Base-by-base conservation (phyloP, 805 yeast species). In the Candida sphagnicola region DNA sequence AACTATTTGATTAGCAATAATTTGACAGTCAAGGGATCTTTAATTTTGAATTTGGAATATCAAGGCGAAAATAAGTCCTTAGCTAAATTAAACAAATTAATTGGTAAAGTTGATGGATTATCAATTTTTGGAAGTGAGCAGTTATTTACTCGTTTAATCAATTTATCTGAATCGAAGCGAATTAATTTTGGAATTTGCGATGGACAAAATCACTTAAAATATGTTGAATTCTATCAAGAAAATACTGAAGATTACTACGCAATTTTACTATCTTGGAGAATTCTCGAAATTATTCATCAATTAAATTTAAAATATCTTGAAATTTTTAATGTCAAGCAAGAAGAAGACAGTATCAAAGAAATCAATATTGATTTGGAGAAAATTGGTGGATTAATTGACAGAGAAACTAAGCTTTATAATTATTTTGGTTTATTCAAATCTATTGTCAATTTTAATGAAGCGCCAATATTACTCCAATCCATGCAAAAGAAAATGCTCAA, bases 251-350 rank as follows among this genome's bases (percentile, higher is more conserved):
- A 59, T 38, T 48, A 56, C 23, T 67, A 57, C 41, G 56, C 48
- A 1, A 40, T 61, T 3, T 28, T 67, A 2, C 48, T 54, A n/a
- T 46, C 53, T 26, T 67, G 71, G 71, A 58, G 72, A 47, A 35
- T 66, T 4, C 43, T 65, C 38, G 70, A 60, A 29, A 49, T 67
- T 11, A 44, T 59, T 12, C 56, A 63, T 40, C 58, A 60, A 41
- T 49, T 67, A 37, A 64, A 56, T 37, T 38, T 57, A 16, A 46
- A 42, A n/a, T 64, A 57, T 37, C 52, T 66, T 42, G 49, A 49
- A 5, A 38, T 38, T 33, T 41, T 48, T 17, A 26, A 42, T 17
- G 13, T 34, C 12, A 23, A 52, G 4, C 32, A 42, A 1, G 24
- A 39, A 4, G 40, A 43, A 2, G 38, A 42, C 8, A 50, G 42